These are phyloP conservation scores for Hirsutella rhossiliensis DNA, from an alignment of 2,329 filamentous ascomycete genomes.

Conservation along the genomic window DNA sequence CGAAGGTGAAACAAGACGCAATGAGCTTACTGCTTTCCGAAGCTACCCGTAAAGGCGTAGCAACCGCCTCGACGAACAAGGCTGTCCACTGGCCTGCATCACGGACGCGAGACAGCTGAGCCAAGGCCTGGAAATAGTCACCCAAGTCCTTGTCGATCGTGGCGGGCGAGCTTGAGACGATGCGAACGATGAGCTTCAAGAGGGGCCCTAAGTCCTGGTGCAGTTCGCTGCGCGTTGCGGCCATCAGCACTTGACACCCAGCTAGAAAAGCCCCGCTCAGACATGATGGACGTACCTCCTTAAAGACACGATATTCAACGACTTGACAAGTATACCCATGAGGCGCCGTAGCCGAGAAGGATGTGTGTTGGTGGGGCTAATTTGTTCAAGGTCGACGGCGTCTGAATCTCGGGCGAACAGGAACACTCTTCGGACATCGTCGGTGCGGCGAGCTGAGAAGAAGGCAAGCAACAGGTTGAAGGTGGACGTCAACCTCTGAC, in stretches of 20 bases:
- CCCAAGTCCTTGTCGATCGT: slow-evolving; percentile 12
- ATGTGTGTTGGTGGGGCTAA: slow-evolving; percentile 19
- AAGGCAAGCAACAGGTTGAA: slow-evolving; percentile 37
- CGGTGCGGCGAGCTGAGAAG: slow-evolving; percentile 28
- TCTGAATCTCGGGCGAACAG: slow-evolving; percentile 32
- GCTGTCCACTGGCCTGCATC: slow-evolving; percentile 8
- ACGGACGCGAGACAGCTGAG: slow-evolving; percentile 18
- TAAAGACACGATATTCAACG: slow-evolving; percentile 14
- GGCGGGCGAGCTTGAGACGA: slow-evolving; percentile 10
- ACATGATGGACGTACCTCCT: slow-evolving; percentile 10
- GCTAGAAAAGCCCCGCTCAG: background rate
- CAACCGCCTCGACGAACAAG: slow-evolving; percentile 16
- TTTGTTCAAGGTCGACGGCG: slow-evolving; percentile 19
- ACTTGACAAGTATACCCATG: slow-evolving; percentile 20
- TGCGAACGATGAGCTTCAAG: slow-evolving; percentile 22
- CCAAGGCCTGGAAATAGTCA: slow-evolving; percentile 29
- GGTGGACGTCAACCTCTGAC: slow-evolving; percentile 25
- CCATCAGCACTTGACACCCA: background rate
- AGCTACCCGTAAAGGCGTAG: slow-evolving; percentile 13
- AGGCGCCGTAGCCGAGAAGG: slow-evolving; percentile 21
- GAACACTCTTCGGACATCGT: slow-evolving; percentile 37
- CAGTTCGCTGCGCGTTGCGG: background rate
- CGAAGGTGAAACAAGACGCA: too few relatives aligned
- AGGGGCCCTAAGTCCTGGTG: slow-evolving; percentile 13
- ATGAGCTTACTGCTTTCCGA: slow-evolving; percentile 8